Base-by-base conservation (phyloP, 768 basidiomycete species). In the Lactifluus hygrophoroides region DNA sequence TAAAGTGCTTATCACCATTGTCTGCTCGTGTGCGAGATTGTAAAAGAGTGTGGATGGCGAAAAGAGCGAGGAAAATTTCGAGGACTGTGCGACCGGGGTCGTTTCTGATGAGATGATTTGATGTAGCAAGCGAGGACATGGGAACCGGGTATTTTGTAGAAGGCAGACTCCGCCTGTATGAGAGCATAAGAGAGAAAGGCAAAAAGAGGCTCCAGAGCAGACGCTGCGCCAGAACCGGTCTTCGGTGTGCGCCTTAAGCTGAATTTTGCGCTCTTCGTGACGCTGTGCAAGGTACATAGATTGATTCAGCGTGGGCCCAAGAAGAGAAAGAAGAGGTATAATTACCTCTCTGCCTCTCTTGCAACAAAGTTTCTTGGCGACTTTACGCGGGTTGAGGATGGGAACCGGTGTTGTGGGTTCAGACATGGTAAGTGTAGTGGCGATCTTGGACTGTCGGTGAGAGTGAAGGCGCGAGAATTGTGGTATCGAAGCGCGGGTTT, bases 21-120 rank as follows among this genome's bases (percentile, higher is more conserved):
- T 96, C 94, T 47, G 88, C 87, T 38, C 92, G 79, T 0, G 94
- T 97, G 34, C 95, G 77, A 9, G 87, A 86, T 73, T 94, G 92
- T 43, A 96, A 70, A n/a, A 97, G 75, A 0, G 95, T 97, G 56
- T 91, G 76, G 53, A 98, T 80, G 21, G 90, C 93, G 66, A 97
- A 96, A 44, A 90, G 75, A 54, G 94, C 69, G 35, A 99, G 81
- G 50, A 95, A 83, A 21, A 97, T 70, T 72, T 99, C 96, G 51
- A 99, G 80, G 9, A 97, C 65, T 0, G 92, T 93, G 54, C 96
- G 79, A 32, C 88, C 90, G 1, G 96, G 96, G 72, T 99, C 96
- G 69, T n/a, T 99, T 89, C 71, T 90, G 89, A 71, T 99, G 94
- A 0, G 91, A 94, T 28, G 90, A 92, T 73, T 83, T 87, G 90